Evolutionary conservation across 2,329 filamentous ascomycete genomes (phyloP), one percentile per base, ranked within the genome.

Genomic region (Aspergillus ochraceoroseus): DNA sequence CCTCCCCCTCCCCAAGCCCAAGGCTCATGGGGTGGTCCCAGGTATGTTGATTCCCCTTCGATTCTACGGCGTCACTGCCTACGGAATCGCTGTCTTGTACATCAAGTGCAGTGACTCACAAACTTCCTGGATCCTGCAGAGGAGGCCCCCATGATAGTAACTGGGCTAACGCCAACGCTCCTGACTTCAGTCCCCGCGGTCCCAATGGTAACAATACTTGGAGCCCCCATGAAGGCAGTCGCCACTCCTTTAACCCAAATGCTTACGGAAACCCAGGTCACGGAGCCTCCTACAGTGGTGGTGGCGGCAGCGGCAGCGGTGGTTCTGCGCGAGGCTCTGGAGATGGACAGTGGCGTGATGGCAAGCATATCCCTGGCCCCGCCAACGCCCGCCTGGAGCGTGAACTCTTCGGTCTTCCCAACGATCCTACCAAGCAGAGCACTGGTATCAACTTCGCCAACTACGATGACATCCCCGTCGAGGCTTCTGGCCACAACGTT

Each of bases 361-460:
- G 92, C 68, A 95, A 96, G 77, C 92, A 98, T 73, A 74, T 95
- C 57, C 79, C 90, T 46, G 92, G 92, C 43, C 87, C 89, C 49
- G 68, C 83, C 56, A 96, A 96, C 73, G 77, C 83, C 51, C 88
- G 90, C 56, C 54, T 94, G 32, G 92, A 98, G 78, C 89, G 89
- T 57, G 92, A 98, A 64, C 84, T 98, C 37, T 98, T 95, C 66
- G 92, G 92, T 61, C 75, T 84, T 35, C 74, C 83, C 56, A 90
- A 96, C 67, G 92, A 96, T 62, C 87, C 90, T 49, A 81, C 84
- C 54, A 96, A 95, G 77, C 86, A 95, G 68, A 86, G 94, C 61
- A 95, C 88, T 22, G 92, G 92, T 70, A 96, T 98, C 84, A 98
- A 98, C 79, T 98, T 98, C 66, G 84, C 95, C 74, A 98, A 98